Conservation (phyloP, 169 alveolate species). For the Eimeria brunetti region DNA sequence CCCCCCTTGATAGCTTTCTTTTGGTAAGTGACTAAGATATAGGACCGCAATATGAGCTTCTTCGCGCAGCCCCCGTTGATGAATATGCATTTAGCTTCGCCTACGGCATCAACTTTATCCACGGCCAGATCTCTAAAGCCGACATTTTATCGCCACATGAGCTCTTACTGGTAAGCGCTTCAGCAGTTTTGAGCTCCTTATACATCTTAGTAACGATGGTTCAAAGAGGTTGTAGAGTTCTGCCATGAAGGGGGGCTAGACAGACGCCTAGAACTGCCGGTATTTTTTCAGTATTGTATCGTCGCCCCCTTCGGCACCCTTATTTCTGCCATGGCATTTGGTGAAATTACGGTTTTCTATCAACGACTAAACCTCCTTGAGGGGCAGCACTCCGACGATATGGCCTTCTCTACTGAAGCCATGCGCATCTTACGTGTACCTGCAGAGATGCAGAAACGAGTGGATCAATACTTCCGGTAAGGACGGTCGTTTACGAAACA, state of each 20-base stretch:
- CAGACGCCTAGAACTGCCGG: neutral
- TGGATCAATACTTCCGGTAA: constrained; percentile 63
- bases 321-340: constrained; percentile 58
- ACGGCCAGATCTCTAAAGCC: constrained; percentile 14
- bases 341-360: constrained; percentile 61
- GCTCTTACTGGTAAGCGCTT: neutral
- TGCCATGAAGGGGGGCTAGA: neutral
- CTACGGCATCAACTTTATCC: constrained; percentile 61
- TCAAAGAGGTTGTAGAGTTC: neutral
- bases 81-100: constrained; percentile 47
- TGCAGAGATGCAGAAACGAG: constrained; percentile 62
- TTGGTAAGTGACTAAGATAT: neutral
- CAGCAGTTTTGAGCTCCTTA: neutral
- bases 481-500: neutral
- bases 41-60: neutral
- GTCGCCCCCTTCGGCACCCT: constrained; percentile 74
- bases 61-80: constrained; percentile 54
- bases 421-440: constrained; percentile 68
- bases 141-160: constrained; percentile 20
- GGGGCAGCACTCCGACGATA: constrained; percentile 63
- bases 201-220: neutral
- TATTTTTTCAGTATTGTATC: constrained; percentile 55
- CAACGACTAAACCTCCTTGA: constrained; percentile 57
- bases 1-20: neutral
- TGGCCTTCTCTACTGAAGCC: constrained; percentile 68